These are phyloP conservation scores for Heritiera littoralis DNA, from an alignment of 345 rosid genomes.

Conservation along the genomic window DNA sequence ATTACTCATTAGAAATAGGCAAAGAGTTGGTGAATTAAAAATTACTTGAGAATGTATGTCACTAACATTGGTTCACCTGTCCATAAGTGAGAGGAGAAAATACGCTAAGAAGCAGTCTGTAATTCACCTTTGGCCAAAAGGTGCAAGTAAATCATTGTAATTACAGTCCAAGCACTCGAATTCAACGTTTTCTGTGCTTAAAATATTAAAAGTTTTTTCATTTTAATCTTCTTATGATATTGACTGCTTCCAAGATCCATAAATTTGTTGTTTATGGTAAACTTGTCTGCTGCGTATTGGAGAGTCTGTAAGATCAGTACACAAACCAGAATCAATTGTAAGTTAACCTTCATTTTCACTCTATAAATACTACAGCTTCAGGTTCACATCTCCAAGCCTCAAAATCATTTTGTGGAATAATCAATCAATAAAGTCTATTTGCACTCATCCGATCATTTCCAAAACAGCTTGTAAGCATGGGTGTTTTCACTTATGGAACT, in stretches of 20 bases:
- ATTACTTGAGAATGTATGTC: background rate
- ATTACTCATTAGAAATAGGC: background rate
- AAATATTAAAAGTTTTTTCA: background rate
- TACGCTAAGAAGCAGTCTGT: too few species aligned
- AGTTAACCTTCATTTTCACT: background rate
- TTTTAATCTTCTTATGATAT: background rate
- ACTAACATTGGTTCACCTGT: background rate
- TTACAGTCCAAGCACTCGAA: background rate
- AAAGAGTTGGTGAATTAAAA: background rate
- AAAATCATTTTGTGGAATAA: too few species aligned
- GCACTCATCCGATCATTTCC: too few species aligned
- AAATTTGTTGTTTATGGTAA: background rate
- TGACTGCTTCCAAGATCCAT: slow-evolving; percentile 10
- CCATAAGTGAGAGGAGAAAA: too few species aligned
- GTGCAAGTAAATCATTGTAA: too few species aligned
- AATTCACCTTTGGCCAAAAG: too few species aligned
- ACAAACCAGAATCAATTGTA: background rate
- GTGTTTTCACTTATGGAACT: too few species aligned
- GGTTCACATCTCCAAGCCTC: background rate
- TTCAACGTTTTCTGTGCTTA: background rate
- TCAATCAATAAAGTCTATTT: background rate
- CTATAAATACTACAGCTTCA: slow-evolving; percentile 16
- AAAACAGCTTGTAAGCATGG: too few species aligned
- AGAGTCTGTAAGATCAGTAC: background rate
- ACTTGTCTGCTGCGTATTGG: too few species aligned